phyloP scores from a whole-genome alignment of 441 rosid genomes.

The Melastoma candidum region DNA sequence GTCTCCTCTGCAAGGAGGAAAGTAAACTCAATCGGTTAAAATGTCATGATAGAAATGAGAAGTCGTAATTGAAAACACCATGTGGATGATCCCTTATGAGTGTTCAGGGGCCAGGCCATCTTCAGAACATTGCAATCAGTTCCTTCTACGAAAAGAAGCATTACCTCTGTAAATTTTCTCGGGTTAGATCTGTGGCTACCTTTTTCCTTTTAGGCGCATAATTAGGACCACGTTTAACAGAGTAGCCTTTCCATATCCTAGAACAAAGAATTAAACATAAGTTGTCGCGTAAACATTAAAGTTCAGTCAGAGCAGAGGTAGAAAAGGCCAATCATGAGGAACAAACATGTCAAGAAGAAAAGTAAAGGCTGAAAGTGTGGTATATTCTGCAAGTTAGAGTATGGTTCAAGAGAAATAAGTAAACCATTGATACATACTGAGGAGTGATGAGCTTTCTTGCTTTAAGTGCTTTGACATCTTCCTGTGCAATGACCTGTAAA shows the following conservation, averaged over 20 bases:
- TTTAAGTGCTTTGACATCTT: conserved; percentile 41
- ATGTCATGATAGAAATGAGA: neutral
- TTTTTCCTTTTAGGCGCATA: conserved; percentile 77
- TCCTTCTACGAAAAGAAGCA: neutral
- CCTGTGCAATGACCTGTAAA: conserved; percentile 41
- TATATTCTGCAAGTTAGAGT: no score
- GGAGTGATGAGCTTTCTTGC: conserved; percentile 58
- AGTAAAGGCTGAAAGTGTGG: no score
- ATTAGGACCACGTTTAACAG: conserved; percentile 65
- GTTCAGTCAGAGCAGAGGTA: neutral
- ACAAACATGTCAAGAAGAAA: no score
- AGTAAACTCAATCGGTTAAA: neutral
- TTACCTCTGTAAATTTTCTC: conserved; percentile 81
- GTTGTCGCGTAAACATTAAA: neutral
- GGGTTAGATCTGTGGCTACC: conserved; percentile 78
- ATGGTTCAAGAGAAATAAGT: neutral
- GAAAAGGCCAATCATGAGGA: no score
- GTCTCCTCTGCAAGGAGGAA: conserved; percentile 47
- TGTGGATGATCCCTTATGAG: no score
- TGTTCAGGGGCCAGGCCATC: neutral
- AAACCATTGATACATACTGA: conserved; percentile 32
- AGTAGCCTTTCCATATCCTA: conserved; percentile 84
- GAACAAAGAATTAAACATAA: conserved; percentile 8
- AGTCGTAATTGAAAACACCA: no score
- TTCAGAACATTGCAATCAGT: neutral